Evolutionary conservation across 2,329 filamentous ascomycete species (phyloP).

Genomic region (Monosporascus cannonballus): DNA sequence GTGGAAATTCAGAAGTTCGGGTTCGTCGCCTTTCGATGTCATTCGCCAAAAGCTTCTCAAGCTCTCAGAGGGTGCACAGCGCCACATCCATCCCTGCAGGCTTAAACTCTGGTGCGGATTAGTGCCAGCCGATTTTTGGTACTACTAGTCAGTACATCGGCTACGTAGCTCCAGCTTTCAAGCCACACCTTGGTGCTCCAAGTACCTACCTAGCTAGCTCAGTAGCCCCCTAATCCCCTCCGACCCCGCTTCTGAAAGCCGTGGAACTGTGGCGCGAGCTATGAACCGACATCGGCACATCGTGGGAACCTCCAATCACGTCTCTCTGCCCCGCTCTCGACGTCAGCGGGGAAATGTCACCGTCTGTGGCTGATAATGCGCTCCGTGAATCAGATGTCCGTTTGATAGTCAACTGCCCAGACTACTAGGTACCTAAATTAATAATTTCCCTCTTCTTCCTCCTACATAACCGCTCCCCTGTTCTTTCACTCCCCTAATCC

Average conservation of each 20-base stretch:
- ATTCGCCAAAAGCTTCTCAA: constrained; percentile 4
- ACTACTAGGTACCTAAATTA: neutral
- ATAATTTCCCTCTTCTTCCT: neutral
- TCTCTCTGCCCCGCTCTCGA: neutral
- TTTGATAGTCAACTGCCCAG: neutral
- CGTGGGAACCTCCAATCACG: neutral
- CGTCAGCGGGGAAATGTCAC: neutral
- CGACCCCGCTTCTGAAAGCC: too few relatives aligned
- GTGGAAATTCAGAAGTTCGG: constrained; percentile 27
- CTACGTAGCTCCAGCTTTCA: too few relatives aligned
- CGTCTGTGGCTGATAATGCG: too few relatives aligned
- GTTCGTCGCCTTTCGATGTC: constrained; percentile 2
- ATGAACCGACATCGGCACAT: neutral
- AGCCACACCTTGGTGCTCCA: neutral
- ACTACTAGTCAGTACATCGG: neutral
- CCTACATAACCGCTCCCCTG: neutral
- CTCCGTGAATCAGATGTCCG: too few relatives aligned
- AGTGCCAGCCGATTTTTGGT: neutral
- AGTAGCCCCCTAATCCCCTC: neutral
- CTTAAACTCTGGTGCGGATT: too few relatives aligned
- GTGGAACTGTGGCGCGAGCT: constrained; percentile 21
- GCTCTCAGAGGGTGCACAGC: too few relatives aligned
- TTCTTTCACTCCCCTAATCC: neutral
- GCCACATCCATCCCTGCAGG: too few relatives aligned
- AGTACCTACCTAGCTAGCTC: neutral